Conservation (phyloP, 345 rosid species). For the Murraya koenigii region DNA sequence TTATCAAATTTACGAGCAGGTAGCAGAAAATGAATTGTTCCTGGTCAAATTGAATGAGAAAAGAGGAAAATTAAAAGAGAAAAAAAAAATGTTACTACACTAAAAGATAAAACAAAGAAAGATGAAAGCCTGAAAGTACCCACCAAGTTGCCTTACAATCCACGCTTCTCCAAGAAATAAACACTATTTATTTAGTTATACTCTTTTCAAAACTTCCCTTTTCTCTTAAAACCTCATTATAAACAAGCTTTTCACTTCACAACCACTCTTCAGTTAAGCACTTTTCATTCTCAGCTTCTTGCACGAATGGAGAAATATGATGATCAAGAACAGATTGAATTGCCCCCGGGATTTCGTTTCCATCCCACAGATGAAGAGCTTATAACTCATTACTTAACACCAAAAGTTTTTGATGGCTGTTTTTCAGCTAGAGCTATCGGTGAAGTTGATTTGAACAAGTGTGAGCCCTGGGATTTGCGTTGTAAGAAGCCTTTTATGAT, state of each 20-base stretch:
- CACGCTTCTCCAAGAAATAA: constrained; percentile 33
- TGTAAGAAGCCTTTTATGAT: constrained; percentile 26
- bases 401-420: constrained; percentile 36
- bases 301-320: constrained; percentile 38
- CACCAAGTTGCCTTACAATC: constrained; percentile 36
- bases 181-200: constrained; percentile 35
- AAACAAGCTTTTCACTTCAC: background rate
- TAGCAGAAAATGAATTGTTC: background rate
- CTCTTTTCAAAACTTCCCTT: constrained; percentile 11
- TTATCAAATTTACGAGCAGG: constrained; percentile 7
- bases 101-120: constrained; percentile 1
- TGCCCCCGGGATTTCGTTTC: constrained; percentile 66
- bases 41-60: constrained; percentile 28
- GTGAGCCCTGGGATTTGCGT: constrained; percentile 74
- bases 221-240: constrained; percentile 14
- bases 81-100: background rate
- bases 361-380: constrained; percentile 66
- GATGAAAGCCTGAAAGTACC: constrained; percentile 25
- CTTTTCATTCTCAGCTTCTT: background rate
- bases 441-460: constrained; percentile 65
- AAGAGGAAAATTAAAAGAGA: background rate
- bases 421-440: constrained; percentile 53
- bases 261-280: background rate
- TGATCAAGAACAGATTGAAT: constrained; percentile 44
- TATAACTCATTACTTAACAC: constrained; percentile 49